Conservation (phyloP, 73 alveolate genomes). For the Paramecium sonneborni region DNA sequence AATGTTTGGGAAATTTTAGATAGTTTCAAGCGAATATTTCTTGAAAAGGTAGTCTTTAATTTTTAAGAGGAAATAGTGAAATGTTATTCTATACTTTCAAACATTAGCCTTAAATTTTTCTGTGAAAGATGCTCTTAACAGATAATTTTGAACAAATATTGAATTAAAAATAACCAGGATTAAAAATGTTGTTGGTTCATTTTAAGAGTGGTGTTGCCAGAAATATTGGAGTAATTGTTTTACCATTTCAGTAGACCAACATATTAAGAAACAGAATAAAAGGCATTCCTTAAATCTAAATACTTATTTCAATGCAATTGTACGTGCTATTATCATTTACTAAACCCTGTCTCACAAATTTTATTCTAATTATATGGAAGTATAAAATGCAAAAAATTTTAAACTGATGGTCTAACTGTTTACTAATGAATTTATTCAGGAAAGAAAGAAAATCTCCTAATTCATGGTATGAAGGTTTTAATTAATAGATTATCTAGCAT, state of each 20-base stretch:
- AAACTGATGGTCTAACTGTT: not conserved
- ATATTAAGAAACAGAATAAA: not conserved
- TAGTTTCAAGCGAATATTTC: no score
- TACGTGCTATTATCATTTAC: not conserved
- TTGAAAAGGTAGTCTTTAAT: no score
- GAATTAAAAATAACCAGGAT: no score
- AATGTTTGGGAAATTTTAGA: no score
- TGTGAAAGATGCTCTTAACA: no score
- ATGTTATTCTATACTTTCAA: no score
- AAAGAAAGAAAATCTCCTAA: not conserved
- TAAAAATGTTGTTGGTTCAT: no score
- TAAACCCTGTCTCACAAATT: not conserved
- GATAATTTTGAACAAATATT: no score
- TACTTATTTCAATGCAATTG: not conserved
- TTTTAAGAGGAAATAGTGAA: no score
- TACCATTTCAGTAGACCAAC: not conserved
- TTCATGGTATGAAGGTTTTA: not conserved
- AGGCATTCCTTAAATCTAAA: not conserved
- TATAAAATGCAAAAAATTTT: not conserved
- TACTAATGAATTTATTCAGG: conserved; percentile 23
- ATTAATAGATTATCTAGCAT: not conserved
- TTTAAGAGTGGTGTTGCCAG: no score
- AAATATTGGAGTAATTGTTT: no score
- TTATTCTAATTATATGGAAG: conserved; percentile 3
- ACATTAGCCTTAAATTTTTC: no score